Base-by-base conservation (phyloP, 805 yeast species). In the Cyberlindnera maclurae region DNA sequence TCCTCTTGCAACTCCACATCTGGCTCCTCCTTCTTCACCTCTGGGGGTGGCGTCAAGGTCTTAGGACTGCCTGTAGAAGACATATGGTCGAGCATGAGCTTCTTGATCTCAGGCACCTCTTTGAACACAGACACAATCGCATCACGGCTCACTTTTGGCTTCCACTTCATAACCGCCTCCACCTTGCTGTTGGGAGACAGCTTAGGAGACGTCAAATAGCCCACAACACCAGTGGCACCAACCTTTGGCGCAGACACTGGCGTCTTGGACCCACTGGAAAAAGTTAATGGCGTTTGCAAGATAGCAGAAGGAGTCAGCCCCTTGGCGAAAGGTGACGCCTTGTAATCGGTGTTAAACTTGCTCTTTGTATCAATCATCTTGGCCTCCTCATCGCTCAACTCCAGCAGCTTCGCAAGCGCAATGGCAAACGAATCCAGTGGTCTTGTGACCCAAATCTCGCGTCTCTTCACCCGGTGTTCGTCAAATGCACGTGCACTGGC, bases 221-320 rank as follows among this genome's bases (percentile, higher is more conserved):
- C 37, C 2, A 40, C 32, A 26, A 13, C 36, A 6, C 41, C 38
- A 29, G 34, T 29, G 12, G 42, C 29, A 22, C 36, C 41, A 15
- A 16, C 20, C 38, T 47, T 51, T 4, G 55, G 28, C 2, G 52
- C 8, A 1, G 59, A 54, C 4, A 27, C 45, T 31, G 59, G 58
- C 4, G 58, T 55, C 38, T 46, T 52, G 2, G 47, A 42, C n/a
- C 44, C 41, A 33, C 44, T 49, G 3, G 59, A 45, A 28, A 55
- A 54, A 1, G 56, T 51, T 41, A 53, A 34, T 3, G 59, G 59
- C 1, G 59, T 55, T 36, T 55, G 59, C 12, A 55, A 29, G 12
- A 55, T 48, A 1, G 59, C 47, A 4, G 58, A 55, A 6, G 59
- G 59, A 1, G 59, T 55, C 24, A 55, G 34, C 4, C 53, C 50